These are phyloP conservation scores for Saccharomycopsis sp. DNA, from an alignment of 805 yeast species.

Conservation along the genomic window DNA sequence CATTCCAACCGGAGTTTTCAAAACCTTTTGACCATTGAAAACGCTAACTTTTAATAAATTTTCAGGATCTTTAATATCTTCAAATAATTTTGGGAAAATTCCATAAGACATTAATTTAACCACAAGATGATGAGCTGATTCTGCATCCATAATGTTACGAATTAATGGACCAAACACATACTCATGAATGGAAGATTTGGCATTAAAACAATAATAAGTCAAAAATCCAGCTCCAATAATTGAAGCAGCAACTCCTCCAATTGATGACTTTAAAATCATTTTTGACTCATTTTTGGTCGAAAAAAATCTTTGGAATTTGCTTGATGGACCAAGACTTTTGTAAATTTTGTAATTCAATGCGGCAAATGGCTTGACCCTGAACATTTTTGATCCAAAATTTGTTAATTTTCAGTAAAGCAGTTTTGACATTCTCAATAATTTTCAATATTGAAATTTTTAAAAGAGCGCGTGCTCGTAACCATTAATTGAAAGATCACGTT, in stretches of 20 bases:
- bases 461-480: too few species aligned
- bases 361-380: too few species aligned
- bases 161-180: constrained; percentile 70
- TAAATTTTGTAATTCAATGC: too few species aligned
- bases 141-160: constrained; percentile 68
- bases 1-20: constrained; percentile 76
- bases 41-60: constrained; percentile 41
- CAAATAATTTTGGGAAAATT: constrained; percentile 48
- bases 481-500: too few species aligned
- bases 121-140: constrained; percentile 73
- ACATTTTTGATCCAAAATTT: too few species aligned
- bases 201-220: constrained; percentile 51
- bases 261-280: constrained; percentile 9
- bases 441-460: too few species aligned
- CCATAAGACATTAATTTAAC: constrained; percentile 61
- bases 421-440: too few species aligned
- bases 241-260: constrained; percentile 6
- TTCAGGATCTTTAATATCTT: constrained; percentile 40
- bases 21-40: constrained; percentile 40
- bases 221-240: constrained; percentile 30
- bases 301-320: too few species aligned
- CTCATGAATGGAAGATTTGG: constrained; percentile 77
- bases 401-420: too few species aligned
- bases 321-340: too few species aligned
- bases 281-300: too few species aligned